Percentiles rank a stretch among this genome's conserved stretches.
Evolutionary conservation across 192 early-diverging fungal genomes (phyloP).

Genomic region (Coemansia sp.): DNA sequence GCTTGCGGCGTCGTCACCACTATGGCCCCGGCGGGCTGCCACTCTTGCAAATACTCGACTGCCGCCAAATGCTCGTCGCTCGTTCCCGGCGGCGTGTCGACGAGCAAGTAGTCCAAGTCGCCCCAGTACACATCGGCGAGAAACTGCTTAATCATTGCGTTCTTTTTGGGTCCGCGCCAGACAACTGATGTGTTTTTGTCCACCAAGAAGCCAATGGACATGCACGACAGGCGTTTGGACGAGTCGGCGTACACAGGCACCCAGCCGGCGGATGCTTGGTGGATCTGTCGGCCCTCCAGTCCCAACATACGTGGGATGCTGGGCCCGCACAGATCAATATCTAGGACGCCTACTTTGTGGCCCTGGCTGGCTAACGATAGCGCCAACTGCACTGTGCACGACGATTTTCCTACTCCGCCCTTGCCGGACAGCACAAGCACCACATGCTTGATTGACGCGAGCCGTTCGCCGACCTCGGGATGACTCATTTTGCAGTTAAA

Average conservation of each 20-base stretch:
- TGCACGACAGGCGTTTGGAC: slow-evolving; percentile 72
- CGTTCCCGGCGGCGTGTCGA: slow-evolving; percentile 98
- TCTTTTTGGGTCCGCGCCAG: slow-evolving; percentile 99
- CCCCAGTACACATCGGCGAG: slow-evolving; percentile 97
- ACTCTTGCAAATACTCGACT: slow-evolving; percentile 84
- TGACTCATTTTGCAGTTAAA: slow-evolving; percentile 25
- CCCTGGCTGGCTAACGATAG: slow-evolving; percentile 63
- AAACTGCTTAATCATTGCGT: slow-evolving; percentile 98
- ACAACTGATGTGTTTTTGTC: slow-evolving; percentile 91
- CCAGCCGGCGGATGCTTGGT: slow-evolving; percentile 89
- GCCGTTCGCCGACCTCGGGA: slow-evolving; percentile 40
- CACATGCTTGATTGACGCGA: slow-evolving; percentile 73
- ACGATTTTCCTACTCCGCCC: slow-evolving; percentile 97
- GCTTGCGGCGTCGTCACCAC: slow-evolving; percentile 97
- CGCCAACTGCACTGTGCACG: slow-evolving; percentile 86
- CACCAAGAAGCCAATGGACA: slow-evolving; percentile 97
- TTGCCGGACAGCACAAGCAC: slow-evolving; percentile 96
- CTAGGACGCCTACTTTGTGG: slow-evolving; percentile 82
- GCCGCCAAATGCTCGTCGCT: slow-evolving; percentile 96
- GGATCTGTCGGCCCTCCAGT: slow-evolving; percentile 81
- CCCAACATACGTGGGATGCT: slow-evolving; percentile 96
- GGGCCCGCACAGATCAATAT: slow-evolving; percentile 98
- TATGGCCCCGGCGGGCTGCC: slow-evolving; percentile 81
- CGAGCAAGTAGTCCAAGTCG: slow-evolving; percentile 87
- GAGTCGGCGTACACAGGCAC: slow-evolving; percentile 74